Evolutionary conservation across 805 yeast genomes (phyloP).

Genomic region (Candida adriatica): DNA sequence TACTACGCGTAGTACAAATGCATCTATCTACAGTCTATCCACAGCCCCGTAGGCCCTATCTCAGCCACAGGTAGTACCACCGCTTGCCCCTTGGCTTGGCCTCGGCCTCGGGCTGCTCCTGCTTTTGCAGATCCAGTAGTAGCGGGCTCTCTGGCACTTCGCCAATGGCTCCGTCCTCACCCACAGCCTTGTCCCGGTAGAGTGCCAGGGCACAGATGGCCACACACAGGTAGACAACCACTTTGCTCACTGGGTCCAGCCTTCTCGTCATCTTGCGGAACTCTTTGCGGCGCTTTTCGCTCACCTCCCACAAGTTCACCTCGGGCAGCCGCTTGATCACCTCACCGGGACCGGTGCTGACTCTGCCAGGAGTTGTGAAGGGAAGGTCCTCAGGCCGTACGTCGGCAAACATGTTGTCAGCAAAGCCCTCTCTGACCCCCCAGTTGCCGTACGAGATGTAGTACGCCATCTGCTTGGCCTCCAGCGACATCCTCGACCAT

Average conservation of each 20-base stretch:
- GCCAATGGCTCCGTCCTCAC: constrained; percentile 32
- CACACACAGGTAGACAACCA: constrained; percentile 42
- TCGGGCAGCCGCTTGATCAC: constrained; percentile 27
- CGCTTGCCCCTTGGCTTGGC: constrained; percentile 9
- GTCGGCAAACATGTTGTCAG: constrained; percentile 34
- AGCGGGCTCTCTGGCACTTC: constrained; percentile 33
- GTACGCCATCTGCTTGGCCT: constrained; percentile 50
- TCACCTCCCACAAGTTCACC: constrained; percentile 35
- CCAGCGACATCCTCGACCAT: constrained; percentile 46
- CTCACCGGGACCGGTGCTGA: constrained; percentile 13
- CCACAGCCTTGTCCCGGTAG: constrained; percentile 46
- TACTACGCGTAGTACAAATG: neutral
- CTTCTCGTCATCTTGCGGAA: constrained; percentile 40
- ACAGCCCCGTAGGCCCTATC: constrained; percentile 3
- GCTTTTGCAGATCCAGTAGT: constrained; percentile 29
- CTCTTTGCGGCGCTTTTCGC: constrained; percentile 36
- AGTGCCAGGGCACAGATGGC: constrained; percentile 45
- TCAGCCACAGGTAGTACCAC: constrained; percentile 25
- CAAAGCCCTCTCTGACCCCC: constrained; percentile 59
- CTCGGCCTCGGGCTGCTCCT: constrained; percentile 11
- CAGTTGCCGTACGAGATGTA: constrained; percentile 63
- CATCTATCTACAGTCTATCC: neutral
- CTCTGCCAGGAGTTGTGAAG: constrained; percentile 36
- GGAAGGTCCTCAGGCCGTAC: constrained; percentile 56
- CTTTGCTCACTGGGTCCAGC: constrained; percentile 52